These are phyloP conservation scores for Mortierella polycephala DNA, from an alignment of 371 early-diverging fungal species.

Conservation along the genomic window DNA sequence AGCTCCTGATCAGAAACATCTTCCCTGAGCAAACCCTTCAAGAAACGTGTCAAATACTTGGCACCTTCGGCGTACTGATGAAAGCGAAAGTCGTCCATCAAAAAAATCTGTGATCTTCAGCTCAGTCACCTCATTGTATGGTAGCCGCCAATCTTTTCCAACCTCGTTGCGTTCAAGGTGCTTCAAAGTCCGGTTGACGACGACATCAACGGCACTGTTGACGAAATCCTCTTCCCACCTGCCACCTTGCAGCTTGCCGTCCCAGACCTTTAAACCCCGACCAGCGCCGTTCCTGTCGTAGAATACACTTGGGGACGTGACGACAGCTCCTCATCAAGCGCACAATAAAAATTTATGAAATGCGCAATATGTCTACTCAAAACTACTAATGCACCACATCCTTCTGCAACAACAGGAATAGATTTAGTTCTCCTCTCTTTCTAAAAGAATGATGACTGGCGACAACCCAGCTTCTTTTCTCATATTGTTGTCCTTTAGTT, in stretches of 20 bases:
- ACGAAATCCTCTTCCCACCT: slow-evolving; percentile 17
- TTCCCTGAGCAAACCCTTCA: slow-evolving; percentile 13
- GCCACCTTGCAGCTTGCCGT: slow-evolving; percentile 5
- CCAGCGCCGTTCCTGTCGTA: slow-evolving; percentile 12
- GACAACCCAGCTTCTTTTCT: too few relatives aligned
- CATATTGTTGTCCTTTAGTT: too few relatives aligned
- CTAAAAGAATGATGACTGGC: too few relatives aligned
- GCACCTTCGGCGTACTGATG: slow-evolving; percentile 14
- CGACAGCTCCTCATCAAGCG: too few relatives aligned
- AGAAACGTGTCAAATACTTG: slow-evolving; percentile 6
- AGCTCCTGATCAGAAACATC: slow-evolving; percentile 16
- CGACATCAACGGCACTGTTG: slow-evolving; percentile 22
- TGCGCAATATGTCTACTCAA: too few relatives aligned
- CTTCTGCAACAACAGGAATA: too few relatives aligned
- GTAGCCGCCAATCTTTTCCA: slow-evolving; percentile 15
- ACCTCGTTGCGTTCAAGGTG: slow-evolving; percentile 7
- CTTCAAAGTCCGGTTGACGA: slow-evolving; percentile 13
- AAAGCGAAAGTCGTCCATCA: slow-evolving; percentile 2
- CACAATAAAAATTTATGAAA: too few relatives aligned
- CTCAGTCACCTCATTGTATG: slow-evolving; percentile 13
- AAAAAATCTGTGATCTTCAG: slow-evolving; percentile 17
- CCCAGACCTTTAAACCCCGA: slow-evolving; percentile 19
- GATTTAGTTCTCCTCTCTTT: too few relatives aligned
- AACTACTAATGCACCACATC: too few relatives aligned
- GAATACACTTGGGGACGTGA: too few relatives aligned